Evolutionary conservation across 305 asterid species (phyloP).

Genomic region (Fraxinus dipetala): DNA sequence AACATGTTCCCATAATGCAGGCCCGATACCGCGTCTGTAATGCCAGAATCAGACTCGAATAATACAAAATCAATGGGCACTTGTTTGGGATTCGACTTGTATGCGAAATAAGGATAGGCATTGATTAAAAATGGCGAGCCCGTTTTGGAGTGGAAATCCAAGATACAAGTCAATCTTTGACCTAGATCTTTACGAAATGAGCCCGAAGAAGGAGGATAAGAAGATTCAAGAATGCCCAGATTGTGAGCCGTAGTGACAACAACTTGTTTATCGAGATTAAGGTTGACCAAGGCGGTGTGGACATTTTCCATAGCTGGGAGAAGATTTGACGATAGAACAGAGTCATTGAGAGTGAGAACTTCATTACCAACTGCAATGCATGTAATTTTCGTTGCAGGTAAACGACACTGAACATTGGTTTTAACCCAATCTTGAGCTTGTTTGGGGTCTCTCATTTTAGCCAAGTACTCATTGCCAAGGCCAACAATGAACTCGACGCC

Average conservation of each 20-base stretch:
- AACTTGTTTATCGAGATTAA: conserved; percentile 54
- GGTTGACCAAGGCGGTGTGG: conserved; percentile 56
- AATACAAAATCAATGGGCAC: conserved; percentile 60
- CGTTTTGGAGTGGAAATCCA: conserved; percentile 58
- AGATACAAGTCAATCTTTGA: conserved; percentile 40
- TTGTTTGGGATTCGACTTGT: conserved; percentile 58
- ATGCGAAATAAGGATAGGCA: conserved; percentile 80
- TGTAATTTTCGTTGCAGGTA: conserved; percentile 67
- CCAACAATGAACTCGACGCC: conserved; percentile 74
- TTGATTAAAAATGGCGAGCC: conserved; percentile 66
- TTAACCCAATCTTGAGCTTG: conserved; percentile 71
- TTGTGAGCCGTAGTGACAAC: conserved; percentile 84
- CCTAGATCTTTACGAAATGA: conserved; percentile 48
- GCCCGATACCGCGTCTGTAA: conserved; percentile 42
- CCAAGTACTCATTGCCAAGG: conserved; percentile 59
- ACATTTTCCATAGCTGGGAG: conserved; percentile 75
- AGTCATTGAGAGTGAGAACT: conserved; percentile 63
- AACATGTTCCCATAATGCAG: conserved; percentile 70
- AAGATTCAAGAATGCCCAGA: conserved; percentile 56
- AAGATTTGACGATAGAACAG: conserved; percentile 49
- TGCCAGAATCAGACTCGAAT: conserved; percentile 49
- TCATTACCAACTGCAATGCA: conserved; percentile 81
- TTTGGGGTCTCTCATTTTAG: conserved; percentile 52
- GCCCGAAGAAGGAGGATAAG: conserved; percentile 78
- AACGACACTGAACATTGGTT: conserved; percentile 52